Conservation (phyloP, 2,329 filamentous ascomycete species). For the Emydomyces testavorans region DNA sequence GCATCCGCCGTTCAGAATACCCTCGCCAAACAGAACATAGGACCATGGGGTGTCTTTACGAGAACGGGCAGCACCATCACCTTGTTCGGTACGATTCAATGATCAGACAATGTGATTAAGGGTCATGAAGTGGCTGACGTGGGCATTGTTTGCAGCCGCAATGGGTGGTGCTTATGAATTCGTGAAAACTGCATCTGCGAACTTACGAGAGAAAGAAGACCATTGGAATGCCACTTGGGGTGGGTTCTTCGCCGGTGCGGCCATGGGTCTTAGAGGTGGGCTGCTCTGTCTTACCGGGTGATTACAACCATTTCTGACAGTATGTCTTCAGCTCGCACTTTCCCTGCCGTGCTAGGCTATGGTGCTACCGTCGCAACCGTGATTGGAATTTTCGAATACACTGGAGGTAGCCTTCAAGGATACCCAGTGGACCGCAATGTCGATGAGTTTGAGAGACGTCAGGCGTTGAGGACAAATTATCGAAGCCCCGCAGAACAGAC, state of each 20-base stretch:
- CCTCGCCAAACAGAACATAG: constrained; percentile 68
- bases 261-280: constrained; percentile 62
- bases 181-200: constrained; percentile 62
- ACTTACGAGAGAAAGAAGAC: constrained; percentile 77
- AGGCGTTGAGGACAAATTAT: constrained; percentile 60
- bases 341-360: constrained; percentile 60
- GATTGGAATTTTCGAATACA: constrained; percentile 56
- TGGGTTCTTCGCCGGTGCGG: constrained; percentile 62
- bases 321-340: constrained; percentile 43
- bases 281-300: constrained; percentile 5
- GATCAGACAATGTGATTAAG: neutral
- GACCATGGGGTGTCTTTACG: constrained; percentile 68
- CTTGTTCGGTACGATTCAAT: constrained; percentile 45
- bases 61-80: constrained; percentile 64
- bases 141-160: constrained; percentile 43
- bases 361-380: constrained; percentile 48
- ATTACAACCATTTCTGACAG: neutral
- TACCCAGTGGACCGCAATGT: constrained; percentile 45
- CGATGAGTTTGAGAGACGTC: constrained; percentile 66
- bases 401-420: constrained; percentile 51
- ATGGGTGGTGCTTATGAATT: constrained; percentile 70
- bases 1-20: constrained; percentile 76
- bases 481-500: constrained; percentile 69
- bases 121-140: constrained; percentile 10
- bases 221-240: constrained; percentile 61